A percentile compares a stretch with the other conserved stretches of the same genome.
phyloP scores from a whole-genome alignment of 345 rosid species.

The Hypericum androsaemum region DNA sequence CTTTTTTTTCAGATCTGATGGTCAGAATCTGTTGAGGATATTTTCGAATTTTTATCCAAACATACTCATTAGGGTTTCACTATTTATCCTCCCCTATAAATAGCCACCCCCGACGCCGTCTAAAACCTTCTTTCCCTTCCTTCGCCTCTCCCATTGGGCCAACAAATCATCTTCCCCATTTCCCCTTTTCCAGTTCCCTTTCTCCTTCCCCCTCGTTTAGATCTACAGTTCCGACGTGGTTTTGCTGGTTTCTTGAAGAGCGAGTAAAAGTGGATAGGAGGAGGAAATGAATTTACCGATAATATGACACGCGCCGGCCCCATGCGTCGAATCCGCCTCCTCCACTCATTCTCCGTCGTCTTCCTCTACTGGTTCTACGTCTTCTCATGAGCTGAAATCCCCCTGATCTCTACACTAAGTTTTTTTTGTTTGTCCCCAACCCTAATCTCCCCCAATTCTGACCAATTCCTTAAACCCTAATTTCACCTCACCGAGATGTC shows the following conservation, averaged over 20 bases:
- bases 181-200: too few relatives aligned
- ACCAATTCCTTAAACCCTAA: neutral
- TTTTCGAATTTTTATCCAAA: too few relatives aligned
- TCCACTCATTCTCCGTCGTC: conserved; percentile 50
- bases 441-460: neutral
- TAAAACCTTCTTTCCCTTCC: conserved; percentile 13
- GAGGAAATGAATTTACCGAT: conserved; percentile 36
- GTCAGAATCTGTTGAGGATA: too few relatives aligned
- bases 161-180: conserved; percentile 12
- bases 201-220: too few relatives aligned
- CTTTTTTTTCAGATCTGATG: too few relatives aligned
- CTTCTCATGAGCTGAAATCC: too few relatives aligned
- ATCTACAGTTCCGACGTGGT: too few relatives aligned
- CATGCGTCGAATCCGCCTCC: conserved; percentile 61
- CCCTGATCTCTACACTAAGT: too few relatives aligned
- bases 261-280: too few relatives aligned
- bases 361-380: neutral
- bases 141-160: conserved; percentile 12
- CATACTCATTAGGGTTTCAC: too few relatives aligned
- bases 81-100: conserved; percentile 36
- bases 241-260: neutral
- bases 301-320: conserved; percentile 56
- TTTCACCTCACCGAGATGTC: neutral
- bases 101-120: fast-evolving
- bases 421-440: neutral